A percentile compares a stretch with the other conserved stretches of the same genome.
These are phyloP conservation scores for Acrocalymma vagum DNA, from an alignment of 2,329 filamentous ascomycete genomes.

Conservation along the genomic window DNA sequence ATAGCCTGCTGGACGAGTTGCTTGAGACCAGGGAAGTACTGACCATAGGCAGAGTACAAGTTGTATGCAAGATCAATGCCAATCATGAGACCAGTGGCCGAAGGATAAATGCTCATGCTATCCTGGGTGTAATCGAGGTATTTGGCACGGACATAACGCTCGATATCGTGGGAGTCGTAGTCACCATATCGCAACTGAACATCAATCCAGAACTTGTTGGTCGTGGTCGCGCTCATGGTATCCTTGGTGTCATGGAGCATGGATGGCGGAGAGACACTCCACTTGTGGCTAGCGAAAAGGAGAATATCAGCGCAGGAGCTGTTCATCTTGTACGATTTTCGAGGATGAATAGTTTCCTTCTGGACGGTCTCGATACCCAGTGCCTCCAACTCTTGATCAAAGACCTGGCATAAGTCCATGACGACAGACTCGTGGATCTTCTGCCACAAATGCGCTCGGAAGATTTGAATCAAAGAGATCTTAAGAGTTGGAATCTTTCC, in stretches of 20 bases:
- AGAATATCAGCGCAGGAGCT: constrained; percentile 98
- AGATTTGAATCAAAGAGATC: constrained; percentile 98
- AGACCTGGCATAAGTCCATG: constrained; percentile 98
- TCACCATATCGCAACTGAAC: constrained; percentile 96
- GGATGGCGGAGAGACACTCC: constrained; percentile 95
- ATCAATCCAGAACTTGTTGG: constrained; percentile 99
- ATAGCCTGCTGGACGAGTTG: constrained; percentile 96
- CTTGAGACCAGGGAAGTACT: constrained; percentile 98
- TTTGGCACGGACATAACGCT: constrained; percentile 95
- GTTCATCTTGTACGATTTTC: constrained; percentile 99
- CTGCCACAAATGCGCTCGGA: constrained; percentile 99
- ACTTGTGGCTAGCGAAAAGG: constrained; percentile 96
- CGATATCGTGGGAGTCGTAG: constrained; percentile 98
- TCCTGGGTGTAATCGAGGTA: constrained; percentile 99
- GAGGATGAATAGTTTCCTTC: constrained; percentile 97
- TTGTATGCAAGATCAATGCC: constrained; percentile 98
- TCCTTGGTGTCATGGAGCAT: constrained; percentile 97
- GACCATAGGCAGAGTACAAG: constrained; percentile 95
- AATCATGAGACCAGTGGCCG: constrained; percentile 95
- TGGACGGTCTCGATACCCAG: constrained; percentile 97
- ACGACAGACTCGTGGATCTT: constrained; percentile 99
- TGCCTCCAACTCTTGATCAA: constrained; percentile 95
- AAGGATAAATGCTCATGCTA: constrained; percentile 98
- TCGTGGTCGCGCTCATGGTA: constrained; percentile 89
- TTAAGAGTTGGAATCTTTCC: constrained; percentile 98